Evolutionary conservation across 73 alveolate genomes (phyloP).

Genomic region (Paramecium tetraurelia): DNA sequence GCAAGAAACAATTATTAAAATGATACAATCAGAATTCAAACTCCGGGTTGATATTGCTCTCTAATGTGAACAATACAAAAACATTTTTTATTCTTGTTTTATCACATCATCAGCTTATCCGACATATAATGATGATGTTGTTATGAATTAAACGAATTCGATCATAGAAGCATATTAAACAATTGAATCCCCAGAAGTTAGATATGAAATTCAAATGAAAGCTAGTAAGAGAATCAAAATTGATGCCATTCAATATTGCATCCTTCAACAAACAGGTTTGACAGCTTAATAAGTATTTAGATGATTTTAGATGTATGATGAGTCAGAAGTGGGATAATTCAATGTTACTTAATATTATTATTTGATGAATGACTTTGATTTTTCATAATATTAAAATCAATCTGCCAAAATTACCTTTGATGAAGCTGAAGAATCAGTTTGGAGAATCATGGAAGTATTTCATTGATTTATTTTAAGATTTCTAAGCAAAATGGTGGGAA

Average conservation of each 20-base stretch:
- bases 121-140: not conserved
- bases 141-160: not conserved
- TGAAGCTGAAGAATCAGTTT: not conserved
- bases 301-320: slow-evolving; percentile 16
- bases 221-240: slow-evolving; percentile 12
- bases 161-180: not conserved
- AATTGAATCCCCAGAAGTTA: not conserved
- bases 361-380: not conserved
- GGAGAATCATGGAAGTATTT: not conserved
- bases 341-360: not conserved
- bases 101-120: not conserved
- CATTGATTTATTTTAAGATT: not conserved
- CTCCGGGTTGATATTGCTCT: not conserved
- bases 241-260: not conserved
- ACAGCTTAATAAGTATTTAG: not conserved
- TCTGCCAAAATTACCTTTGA: not conserved
- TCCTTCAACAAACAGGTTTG: not conserved
- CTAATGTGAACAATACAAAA: not conserved
- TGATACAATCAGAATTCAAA: slow-evolving; percentile 17
- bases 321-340: not conserved
- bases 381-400: not conserved
- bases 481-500: not conserved
- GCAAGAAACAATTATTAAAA: not conserved
- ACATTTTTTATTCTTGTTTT: slow-evolving; percentile 32
- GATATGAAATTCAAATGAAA: not conserved